Conservation (phyloP, 192 early-diverging fungal genomes). For the Linnemannia hyalina region DNA sequence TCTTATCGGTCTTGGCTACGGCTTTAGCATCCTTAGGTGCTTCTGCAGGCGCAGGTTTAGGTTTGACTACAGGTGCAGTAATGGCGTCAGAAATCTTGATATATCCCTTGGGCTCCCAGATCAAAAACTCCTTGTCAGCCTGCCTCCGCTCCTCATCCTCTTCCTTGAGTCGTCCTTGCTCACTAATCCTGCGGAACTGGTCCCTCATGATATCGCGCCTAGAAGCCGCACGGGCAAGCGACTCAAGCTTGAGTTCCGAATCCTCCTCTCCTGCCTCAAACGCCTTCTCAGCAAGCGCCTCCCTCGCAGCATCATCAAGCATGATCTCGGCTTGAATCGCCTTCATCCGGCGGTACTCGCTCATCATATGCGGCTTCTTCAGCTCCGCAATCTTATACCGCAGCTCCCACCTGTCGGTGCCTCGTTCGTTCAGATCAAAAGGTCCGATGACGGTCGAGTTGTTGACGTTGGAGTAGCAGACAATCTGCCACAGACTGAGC, state of each 20-base stretch:
- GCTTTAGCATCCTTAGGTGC: too few species aligned
- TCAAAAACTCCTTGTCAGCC: constrained; percentile 26
- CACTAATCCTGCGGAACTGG: constrained; percentile 38
- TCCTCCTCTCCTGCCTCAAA: constrained; percentile 5
- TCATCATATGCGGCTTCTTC: constrained; percentile 52
- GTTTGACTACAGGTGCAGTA: neutral
- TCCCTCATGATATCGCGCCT: constrained; percentile 34
- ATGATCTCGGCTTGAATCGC: constrained; percentile 54
- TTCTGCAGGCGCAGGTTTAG: neutral
- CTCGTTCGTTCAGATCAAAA: constrained; percentile 43
- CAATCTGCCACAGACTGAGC: constrained; percentile 51
- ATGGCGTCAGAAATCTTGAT: constrained; percentile 15
- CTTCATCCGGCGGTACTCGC: constrained; percentile 47
- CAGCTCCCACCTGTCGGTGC: constrained; percentile 41
- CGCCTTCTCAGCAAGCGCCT: constrained; percentile 17
- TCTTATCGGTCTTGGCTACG: neutral
- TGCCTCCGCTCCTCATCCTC: constrained; percentile 39
- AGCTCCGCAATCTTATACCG: constrained; percentile 50
- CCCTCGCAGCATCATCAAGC: constrained; percentile 28
- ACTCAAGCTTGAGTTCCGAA: neutral
- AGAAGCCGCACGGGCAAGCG: constrained; percentile 1
- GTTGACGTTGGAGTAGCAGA: constrained; percentile 51
- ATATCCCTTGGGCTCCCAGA: constrained; percentile 55
- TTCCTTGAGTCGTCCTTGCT: constrained; percentile 28
- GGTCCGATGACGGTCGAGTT: constrained; percentile 24